These are phyloP conservation scores for Nakazawaea populi DNA, from an alignment of 805 yeast genomes.

Conservation along the genomic window DNA sequence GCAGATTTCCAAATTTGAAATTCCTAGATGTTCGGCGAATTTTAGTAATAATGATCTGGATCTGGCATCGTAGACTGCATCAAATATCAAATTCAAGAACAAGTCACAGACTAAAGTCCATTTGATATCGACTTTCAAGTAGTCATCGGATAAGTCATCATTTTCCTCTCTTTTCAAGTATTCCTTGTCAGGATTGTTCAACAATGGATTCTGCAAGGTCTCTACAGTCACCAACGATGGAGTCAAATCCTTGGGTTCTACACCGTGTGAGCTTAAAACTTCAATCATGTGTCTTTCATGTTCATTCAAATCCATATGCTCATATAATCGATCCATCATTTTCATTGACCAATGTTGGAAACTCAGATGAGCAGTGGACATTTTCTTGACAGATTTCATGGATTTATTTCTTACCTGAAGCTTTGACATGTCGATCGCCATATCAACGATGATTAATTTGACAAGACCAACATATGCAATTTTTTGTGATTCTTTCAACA, in stretches of 20 bases:
- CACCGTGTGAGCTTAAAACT: constrained; percentile 76
- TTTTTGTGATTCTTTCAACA: constrained; percentile 78
- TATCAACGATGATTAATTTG: constrained; percentile 66
- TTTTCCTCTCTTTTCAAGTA: constrained; percentile 25
- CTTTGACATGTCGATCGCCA: constrained; percentile 75
- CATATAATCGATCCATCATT: constrained; percentile 64
- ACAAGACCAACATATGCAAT: constrained; percentile 89
- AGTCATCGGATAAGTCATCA: constrained; percentile 23
- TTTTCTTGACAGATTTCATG: constrained; percentile 47
- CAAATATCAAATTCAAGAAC: constrained; percentile 72
- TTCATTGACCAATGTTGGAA: constrained; percentile 81
- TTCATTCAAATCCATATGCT: constrained; percentile 70
- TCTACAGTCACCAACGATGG: constrained; percentile 50
- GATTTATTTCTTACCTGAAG: constrained; percentile 46
- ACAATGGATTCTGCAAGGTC: constrained; percentile 45
- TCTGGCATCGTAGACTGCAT: constrained; percentile 83
- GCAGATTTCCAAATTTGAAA: constrained; percentile 60
- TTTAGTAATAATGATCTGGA: constrained; percentile 72
- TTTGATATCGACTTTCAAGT: constrained; percentile 64
- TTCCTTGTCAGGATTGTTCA: constrained; percentile 16
- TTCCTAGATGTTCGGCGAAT: constrained; percentile 59
- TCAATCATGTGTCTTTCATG: constrained; percentile 87
- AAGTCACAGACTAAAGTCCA: constrained; percentile 95
- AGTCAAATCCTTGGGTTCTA: constrained; percentile 66
- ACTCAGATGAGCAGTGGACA: constrained; percentile 67